Evolutionary conservation across 768 basidiomycete genomes (phyloP), one percentile per base, ranked within the genome.

Genomic region (Dacryopinax spathularia): DNA sequence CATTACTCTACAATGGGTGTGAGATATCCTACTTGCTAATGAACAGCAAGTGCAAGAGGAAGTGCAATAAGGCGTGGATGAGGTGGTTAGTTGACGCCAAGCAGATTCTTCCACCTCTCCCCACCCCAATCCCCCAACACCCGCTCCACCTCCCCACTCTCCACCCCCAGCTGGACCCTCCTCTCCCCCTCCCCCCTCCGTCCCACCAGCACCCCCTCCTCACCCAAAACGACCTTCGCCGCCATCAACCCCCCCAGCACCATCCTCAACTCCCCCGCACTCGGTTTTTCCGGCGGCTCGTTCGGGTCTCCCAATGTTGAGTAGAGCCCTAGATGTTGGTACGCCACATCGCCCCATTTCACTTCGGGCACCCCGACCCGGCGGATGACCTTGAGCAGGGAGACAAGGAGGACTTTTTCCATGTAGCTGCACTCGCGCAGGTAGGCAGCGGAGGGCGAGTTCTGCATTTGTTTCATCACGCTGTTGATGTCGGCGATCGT

Each of bases 351-450:
- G 29, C 81, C 80, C 89, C 89, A 93, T 68, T 83, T 83, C 59
- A 97, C 86, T 75, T 93, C 91, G 61, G 91, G 86, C 0, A 97
- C 81, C 29, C 93, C 93, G 65, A 88, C 86, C 43, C 88, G 79
- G 72, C 85, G 84, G 43, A 90, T 80, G 70, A 90, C 91, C 69
- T 88, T 87, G 27, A 94, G 75, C 35, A 95, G 72, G 0, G 92
- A 84, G 16, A 87, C 87, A 18, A 97, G 79, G 85, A 96, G 86
- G 56, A 94, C 79, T 37, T 87, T 83, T 71, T 96, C 92, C 70
- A 95, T 91, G 66, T 91, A 80, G 74, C 88, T 88, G 68, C 91
- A 86, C 34, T 88, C 85, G 48, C 82, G 81, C 27, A 97, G 74
- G 70, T 86, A 96, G 15, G 85, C 85, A 2, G 90, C 88, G 0